Base-by-base conservation (phyloP, 495 filamentous ascomycete species). In the Xylaria curta region DNA sequence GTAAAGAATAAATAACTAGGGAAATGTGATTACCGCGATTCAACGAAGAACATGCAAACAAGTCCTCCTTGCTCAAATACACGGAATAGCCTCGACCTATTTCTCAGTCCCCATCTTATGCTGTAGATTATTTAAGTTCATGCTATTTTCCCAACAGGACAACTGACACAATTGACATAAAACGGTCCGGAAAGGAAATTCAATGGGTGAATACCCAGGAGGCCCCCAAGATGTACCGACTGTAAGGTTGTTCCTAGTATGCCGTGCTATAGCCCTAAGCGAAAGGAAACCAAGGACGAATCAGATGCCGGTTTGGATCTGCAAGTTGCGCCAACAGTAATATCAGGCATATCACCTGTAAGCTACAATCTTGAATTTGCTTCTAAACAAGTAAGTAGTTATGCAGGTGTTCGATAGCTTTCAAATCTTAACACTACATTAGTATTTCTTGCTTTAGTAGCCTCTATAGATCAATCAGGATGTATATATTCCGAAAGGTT, bases 281-380 rank as follows among this genome's bases (percentile, higher is more conserved):
- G 28, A 66, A 28, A 24, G 7, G 3, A 53, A 66, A 26, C 63
- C n/a, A 66, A 21, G 31, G 44, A 38, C 63, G 63, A 66, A 66
- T 66, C 63, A 66, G 63, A 53, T 38, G 1, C 21, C 28, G 19
- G 1, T 7, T 38, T 44, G 13, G 5, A 38, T 13, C n/a, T 44
- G 60, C 60, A 46, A 8, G 4, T 38, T 53, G 46, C 63, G 33
- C 40, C 64, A 66, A 66, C 42, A 47, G 38, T 38, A 44, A 36
- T 6, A 60, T 21, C n/a, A 38, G 24, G 24, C 9, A 54, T 28
- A 26, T 28, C 8, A 51, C 6, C 47, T 24, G n/a, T 10, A 8
- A 10, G 4, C 7, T 31, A 31, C 19, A 56, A 49, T 1, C 6
- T 24, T 44, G 10, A 21, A 44, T 44, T 46, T 63, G 26, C 26